Percentiles rank a stretch among this genome's conserved stretches.
Evolutionary conservation across 2,329 filamentous ascomycete species (phyloP).

Genomic region (Alternaria incomplexa): DNA sequence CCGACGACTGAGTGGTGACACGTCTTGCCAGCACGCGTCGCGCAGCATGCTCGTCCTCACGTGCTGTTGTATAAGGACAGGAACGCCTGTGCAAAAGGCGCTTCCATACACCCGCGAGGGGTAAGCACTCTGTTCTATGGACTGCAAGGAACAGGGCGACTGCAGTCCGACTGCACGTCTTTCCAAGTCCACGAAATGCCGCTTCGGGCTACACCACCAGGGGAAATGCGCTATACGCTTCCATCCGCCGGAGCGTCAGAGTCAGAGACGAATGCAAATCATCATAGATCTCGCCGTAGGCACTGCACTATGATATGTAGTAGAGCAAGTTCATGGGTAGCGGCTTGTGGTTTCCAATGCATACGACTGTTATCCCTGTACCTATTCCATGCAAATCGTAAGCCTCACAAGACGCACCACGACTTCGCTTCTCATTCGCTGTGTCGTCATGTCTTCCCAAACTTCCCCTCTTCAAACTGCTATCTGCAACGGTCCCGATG

Average conservation of each 20-base stretch:
- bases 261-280: neutral
- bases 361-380: neutral
- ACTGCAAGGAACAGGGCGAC: constrained; percentile 1
- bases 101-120: neutral
- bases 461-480: neutral
- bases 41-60: constrained; percentile 14
- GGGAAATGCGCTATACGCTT: neutral
- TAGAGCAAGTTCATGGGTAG: neutral
- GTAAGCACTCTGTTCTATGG: neutral
- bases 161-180: neutral
- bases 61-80: constrained; percentile 3
- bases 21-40: constrained; percentile 19
- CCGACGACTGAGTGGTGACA: constrained; percentile 64
- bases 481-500: constrained; percentile 2
- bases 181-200: neutral
- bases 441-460: neutral
- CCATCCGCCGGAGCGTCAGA: neutral
- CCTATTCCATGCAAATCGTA: neutral
- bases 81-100: neutral
- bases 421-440: constrained; percentile 12
- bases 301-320: neutral
- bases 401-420: constrained; percentile 31
- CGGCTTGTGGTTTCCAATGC: neutral
- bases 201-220: neutral
- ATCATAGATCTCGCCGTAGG: neutral